Base-by-base conservation (phyloP, 2,329 filamentous ascomycete species). In the Fusarium secorum region DNA sequence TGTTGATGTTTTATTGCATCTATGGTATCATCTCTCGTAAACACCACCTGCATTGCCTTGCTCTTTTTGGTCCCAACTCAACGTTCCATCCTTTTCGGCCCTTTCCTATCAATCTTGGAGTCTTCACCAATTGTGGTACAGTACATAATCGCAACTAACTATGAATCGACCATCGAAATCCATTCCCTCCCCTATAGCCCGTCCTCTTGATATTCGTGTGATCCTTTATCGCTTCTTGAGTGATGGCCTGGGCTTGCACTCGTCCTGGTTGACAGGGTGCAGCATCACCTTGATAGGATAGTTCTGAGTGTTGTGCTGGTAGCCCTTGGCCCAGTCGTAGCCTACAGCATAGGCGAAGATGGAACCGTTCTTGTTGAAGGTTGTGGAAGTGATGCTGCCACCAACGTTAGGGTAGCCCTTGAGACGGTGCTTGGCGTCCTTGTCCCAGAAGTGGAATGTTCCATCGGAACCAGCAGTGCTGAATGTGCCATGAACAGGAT, bases 251-350 rank as follows among this genome's bases (percentile, higher is more conserved):
- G 88, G 87, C 82, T 89, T 90, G 82, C 87, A 89, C 78, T 90
- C 88, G 59, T 90, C 88, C 41, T 81, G 81, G 68, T 84, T 84
- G 17, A 97, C 89, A 3, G 93, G 90, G 79, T 97, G 93, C 79
- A 97, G 85, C 90, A 94, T 94, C 57, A 96, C 90, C 84, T 96
- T 96, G 81, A 89, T 92, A 13, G 92, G 89, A 66, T 89, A 90
- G 72, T 87, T 87, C 62, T 90, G 89, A 30, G 85, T 96, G 82
- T 98, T 98, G 73, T 86, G 89, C 71, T 92, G 89, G 83, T 95
- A 98, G 20, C 96, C 96, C 85, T 99, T 98, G 83, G 92, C 94
- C 96, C 96, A 99, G 83, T 99, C 96, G 81, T 99, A 99, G 79
- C 94, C 94, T 51, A 98, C 89, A 30, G 95, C 94, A 75, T 96